Base-by-base conservation (phyloP, 306 rosid genomes). In the Herpetospermum pedunculosum region DNA sequence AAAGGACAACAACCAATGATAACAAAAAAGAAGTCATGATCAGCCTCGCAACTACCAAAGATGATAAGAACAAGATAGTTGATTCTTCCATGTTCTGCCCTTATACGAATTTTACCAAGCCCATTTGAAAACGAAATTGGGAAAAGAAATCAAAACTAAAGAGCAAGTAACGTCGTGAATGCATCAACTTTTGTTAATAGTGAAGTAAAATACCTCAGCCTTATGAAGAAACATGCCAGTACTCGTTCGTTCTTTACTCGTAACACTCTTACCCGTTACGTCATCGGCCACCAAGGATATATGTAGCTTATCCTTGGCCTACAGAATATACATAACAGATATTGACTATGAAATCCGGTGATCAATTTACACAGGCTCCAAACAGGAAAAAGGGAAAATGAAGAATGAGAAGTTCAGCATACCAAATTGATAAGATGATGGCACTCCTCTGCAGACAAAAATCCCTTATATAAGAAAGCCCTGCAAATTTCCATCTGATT, bases 211-310 rank as follows among this genome's bases (percentile, higher is more conserved):
- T 70, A 91, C 99, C 90, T 95, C 97, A 78, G 80, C 85, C 76
- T 81, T 89, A 67, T 4, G 18, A 49, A 95, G 92, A 78, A 91
- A 95, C 97, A 88, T 95, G 60, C 99, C 99, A 18, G 96, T 89
- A 81, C 99, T 95, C 54, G 99, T 95, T 78, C 99, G 88, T 25
- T 88, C 96, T 76, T 87, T 83, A 73, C 99, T 95, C 83, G 9
- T 26, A 74, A 89, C 57, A 82, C 92, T 88, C 85, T 88, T 80
- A 14, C 99, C 99, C 3, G 97, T 89, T 14, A n/a, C n/a, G n/a
- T 85, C 90, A 76, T 92, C 97, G 0, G 96, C 96, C 81, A 95
- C 99, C 99, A 89, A 89, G 5, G 99, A 95, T 76, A 55, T 76
- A 82, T 89, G 88, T 44, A 95, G 87, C 88, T 95, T 89, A 77